phyloP scores from a whole-genome alignment of 23 red algal species.

The Gracilaria domingensis region DNA sequence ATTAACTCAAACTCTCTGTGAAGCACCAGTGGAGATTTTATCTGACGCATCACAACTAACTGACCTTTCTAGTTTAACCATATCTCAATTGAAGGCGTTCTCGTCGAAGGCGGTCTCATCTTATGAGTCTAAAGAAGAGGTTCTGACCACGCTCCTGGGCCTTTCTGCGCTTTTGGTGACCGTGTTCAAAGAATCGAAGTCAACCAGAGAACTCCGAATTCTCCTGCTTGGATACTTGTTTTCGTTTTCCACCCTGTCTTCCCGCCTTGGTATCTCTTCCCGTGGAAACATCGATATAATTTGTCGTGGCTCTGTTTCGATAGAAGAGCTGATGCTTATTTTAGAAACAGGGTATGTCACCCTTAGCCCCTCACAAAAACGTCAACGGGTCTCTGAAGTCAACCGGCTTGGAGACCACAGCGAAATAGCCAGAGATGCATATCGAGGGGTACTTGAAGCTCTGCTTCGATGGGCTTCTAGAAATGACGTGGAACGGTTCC shows the following conservation, averaged over 20 bases:
- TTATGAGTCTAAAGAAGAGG: background rate
- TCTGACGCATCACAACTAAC: background rate
- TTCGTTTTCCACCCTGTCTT: background rate
- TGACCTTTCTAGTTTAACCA: background rate
- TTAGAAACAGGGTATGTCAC: background rate
- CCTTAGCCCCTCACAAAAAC: background rate
- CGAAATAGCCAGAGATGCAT: constrained; percentile 1
- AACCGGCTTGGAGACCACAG: background rate
- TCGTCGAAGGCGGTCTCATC: background rate
- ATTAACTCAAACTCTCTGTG: constrained; percentile 12
- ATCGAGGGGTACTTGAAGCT: background rate
- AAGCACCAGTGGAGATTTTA: background rate
- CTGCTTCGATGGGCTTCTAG: background rate
- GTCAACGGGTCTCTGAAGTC: background rate
- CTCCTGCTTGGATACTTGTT: constrained; percentile 9
- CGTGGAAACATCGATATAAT: background rate
- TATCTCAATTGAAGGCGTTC: background rate
- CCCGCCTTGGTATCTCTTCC: background rate
- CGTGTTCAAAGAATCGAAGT: background rate
- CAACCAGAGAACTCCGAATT: background rate
- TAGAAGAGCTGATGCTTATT: background rate
- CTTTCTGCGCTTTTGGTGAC: background rate
- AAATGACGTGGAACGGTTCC: background rate
- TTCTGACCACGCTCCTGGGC: background rate
- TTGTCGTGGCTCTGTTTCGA: background rate